Conservation (phyloP, 371 early-diverging fungal species). For the Syncephalastrum racemosum region DNA sequence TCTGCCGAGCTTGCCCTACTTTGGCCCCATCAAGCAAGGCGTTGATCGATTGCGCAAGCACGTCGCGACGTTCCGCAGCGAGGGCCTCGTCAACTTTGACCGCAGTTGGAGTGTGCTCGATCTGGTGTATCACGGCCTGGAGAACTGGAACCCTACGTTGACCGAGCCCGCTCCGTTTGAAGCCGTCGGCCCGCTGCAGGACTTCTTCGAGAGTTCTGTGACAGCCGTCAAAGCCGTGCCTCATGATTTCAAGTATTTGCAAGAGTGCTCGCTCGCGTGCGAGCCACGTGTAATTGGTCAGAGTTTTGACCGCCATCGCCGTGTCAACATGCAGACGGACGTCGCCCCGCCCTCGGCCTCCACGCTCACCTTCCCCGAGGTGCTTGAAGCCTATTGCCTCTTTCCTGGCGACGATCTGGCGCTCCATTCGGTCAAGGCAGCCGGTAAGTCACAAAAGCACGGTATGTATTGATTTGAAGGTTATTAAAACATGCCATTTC, state of each 20-base stretch:
- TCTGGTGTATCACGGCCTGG: slow-evolving; percentile 27
- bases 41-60: slow-evolving; percentile 39
- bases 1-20: slow-evolving; percentile 28
- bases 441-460: too few species aligned
- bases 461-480: too few species aligned
- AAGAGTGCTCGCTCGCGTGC: slow-evolving; percentile 59
- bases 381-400: slow-evolving; percentile 38
- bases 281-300: slow-evolving; percentile 61
- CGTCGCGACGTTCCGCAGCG: slow-evolving; percentile 6
- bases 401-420: slow-evolving; percentile 14
- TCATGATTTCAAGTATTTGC: slow-evolving; percentile 41
- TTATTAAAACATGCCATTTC: too few species aligned
- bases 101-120: slow-evolving; percentile 43
- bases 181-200: slow-evolving; percentile 37
- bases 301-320: slow-evolving; percentile 31
- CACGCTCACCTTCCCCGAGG: slow-evolving; percentile 46
- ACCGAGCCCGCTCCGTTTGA: slow-evolving; percentile 2
- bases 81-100: slow-evolving; percentile 38
- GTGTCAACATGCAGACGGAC: slow-evolving; percentile 14
- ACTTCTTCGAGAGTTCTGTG: slow-evolving; percentile 41
- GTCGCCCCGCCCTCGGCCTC: slow-evolving; percentile 31
- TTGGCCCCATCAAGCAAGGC: slow-evolving; percentile 43
- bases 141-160: slow-evolving; percentile 17
- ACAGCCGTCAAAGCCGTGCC: slow-evolving; percentile 43
- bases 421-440: too few species aligned